Evolutionary conservation across 495 filamentous ascomycete species (phyloP), one percentile per base, ranked within the genome.

Genomic region (Penicillium dipodomyicola): DNA sequence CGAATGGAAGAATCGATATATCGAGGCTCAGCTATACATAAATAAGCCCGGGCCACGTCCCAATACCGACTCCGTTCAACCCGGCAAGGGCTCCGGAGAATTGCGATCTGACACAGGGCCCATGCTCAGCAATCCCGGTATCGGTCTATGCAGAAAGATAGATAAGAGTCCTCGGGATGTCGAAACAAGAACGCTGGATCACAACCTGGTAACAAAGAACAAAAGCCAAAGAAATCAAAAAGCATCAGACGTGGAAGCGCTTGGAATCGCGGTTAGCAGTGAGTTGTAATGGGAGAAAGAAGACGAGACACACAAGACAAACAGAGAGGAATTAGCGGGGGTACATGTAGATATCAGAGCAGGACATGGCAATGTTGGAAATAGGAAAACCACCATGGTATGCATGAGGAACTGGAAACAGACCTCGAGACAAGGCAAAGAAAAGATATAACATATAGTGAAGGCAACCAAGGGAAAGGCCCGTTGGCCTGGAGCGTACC

Each of bases 341-440:
- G 20, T 20, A 20, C 1, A 20, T 20, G 33, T 46, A 52, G 41
- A 58, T 30, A 25, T 27, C 14, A 30, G 20, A 30, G 23, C 33
- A 39, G 30, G 48, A 56, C 23, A 56, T 56, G 53, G 35, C 33
- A 40, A 40, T 27, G 22, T 47, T 12, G 22, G 27, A 37, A n/a
- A 63, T 45, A 23, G 32, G 25, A 30, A 57, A 63, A 56, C 60
- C 60, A 59, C 63, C 63, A 48, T 56, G 46, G 39, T 54, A 68
- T 68, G 65, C 65, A 68, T 58, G 52, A 43, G 37, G 49, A 47
- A 56, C 50, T 49, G 43, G 32, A 59, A 59, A 48, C 49, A 58
- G 19, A 4, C 30, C 30, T 12, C 3, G 30, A 57, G 35, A 48
- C 10, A 30, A 54, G 46, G 37, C 29, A 42, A 30, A 33, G 37